Conservation (phyloP, 2,329 filamentous ascomycete genomes). For the Pseudocercospora macadamiae region DNA sequence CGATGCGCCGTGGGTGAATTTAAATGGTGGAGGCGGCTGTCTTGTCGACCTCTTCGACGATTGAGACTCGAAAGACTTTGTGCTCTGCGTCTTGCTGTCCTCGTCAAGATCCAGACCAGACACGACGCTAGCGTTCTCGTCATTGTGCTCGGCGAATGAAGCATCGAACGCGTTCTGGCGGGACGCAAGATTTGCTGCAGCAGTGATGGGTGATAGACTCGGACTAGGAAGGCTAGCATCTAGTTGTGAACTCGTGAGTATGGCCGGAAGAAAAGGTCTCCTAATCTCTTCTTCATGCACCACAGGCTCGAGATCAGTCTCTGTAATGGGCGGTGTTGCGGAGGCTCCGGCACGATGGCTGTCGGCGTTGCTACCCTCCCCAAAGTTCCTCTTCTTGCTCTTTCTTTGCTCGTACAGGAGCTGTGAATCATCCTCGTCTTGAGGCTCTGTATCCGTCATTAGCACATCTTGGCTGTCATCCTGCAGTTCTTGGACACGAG, state of each 20-base stretch:
- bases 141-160: slow-evolving; percentile 38
- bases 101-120: slow-evolving; percentile 40
- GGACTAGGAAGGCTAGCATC: slow-evolving; percentile 94
- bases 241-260: slow-evolving; percentile 74
- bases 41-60: slow-evolving; percentile 12
- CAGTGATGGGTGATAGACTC: slow-evolving; percentile 84
- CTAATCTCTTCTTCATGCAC: slow-evolving; percentile 20
- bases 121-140: slow-evolving; percentile 38
- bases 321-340: slow-evolving; percentile 75
- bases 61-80: slow-evolving; percentile 32
- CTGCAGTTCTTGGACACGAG: slow-evolving; percentile 35
- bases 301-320: slow-evolving; percentile 68
- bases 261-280: slow-evolving; percentile 47
- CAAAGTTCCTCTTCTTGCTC: slow-evolving; percentile 23
- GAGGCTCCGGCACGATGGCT: slow-evolving; percentile 37
- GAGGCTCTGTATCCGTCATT: slow-evolving; percentile 31
- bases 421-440: slow-evolving; percentile 34
- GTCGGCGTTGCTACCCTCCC: slow-evolving; percentile 21
- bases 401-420: slow-evolving; percentile 28
- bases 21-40: slow-evolving; percentile 12
- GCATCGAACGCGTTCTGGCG: slow-evolving; percentile 38
- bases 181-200: slow-evolving; percentile 65
- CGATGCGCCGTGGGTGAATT: slow-evolving; percentile 21
- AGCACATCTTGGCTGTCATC: slow-evolving; percentile 31
- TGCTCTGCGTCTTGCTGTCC: slow-evolving; percentile 30